A percentile compares a stretch with the other conserved stretches of the same genome.
phyloP scores from a whole-genome alignment of 768 basidiomycete genomes.

The Arthromyces matolae region DNA sequence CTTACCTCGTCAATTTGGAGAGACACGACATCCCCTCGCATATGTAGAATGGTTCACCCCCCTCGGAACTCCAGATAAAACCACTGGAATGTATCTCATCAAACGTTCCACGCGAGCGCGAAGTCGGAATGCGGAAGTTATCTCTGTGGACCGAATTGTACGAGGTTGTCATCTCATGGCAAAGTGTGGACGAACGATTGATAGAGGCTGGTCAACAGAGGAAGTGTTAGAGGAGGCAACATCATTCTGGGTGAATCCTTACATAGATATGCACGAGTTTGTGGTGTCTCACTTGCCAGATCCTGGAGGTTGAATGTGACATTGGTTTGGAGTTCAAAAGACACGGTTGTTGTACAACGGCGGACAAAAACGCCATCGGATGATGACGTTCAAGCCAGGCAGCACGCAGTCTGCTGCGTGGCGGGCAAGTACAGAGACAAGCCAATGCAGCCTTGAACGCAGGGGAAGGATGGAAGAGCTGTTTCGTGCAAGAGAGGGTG shows the following conservation, averaged over 20 bases:
- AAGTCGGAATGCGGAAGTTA: conserved; percentile 15
- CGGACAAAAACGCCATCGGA: too few relatives aligned
- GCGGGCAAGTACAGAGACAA: too few relatives aligned
- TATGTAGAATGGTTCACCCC: conserved; percentile 3
- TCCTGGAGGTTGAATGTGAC: too few relatives aligned
- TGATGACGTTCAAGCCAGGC: too few relatives aligned
- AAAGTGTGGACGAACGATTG: conserved; percentile 5
- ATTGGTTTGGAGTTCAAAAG: too few relatives aligned
- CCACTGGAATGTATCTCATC: conserved; percentile 18
- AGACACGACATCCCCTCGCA: conserved; percentile 1
- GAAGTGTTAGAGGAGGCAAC: conserved; percentile 14
- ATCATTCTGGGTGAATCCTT: conserved; percentile 14
- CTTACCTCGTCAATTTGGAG: conserved; percentile 1
- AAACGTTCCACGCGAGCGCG: conserved; percentile 17
- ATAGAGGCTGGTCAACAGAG: conserved; percentile 14
- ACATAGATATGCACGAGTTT: conserved; percentile 13
- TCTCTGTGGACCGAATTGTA: conserved; percentile 8
- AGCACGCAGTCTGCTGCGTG: too few relatives aligned
- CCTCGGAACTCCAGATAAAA: neutral
- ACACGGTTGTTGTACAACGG: too few relatives aligned
- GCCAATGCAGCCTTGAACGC: too few relatives aligned
- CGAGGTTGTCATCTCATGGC: conserved; percentile 21
- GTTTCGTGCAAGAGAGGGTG: too few relatives aligned
- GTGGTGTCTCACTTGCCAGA: too few relatives aligned
- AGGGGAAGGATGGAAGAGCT: too few relatives aligned